Base-by-base conservation (phyloP, 2,329 filamentous ascomycete species). In the Nigrospora sphaerica region DNA sequence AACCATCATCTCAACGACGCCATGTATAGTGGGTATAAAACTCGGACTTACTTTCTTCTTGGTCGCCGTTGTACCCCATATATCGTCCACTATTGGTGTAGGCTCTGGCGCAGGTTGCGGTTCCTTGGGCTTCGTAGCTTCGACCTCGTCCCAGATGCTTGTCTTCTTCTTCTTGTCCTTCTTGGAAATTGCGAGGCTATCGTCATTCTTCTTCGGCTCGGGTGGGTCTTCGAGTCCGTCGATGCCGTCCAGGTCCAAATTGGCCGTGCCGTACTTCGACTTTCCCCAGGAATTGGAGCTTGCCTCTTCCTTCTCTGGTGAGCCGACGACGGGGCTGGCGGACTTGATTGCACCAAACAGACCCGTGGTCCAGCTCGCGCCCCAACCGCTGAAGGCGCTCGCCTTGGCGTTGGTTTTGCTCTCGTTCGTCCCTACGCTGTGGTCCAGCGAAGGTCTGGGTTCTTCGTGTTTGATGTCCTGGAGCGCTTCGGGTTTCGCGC, bases 401-500 rank as follows among this genome's bases (percentile, higher is more conserved):
- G 57, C 49, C 35, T 76, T 76, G 12, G 59, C 59, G 34, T 69
- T 6, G 63, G 62, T 19, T 68, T 65, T n/a, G 60, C 58, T 32
- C 66, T 70, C 23, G 23, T 28, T 28, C 23, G 7, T 28, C 23
- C 23, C 23, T 28, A 28, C 23, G 7, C 7, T 75, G 13, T 81
- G 58, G 50, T 82, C 77, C 6, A 81, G 59, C 46, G 78, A 77
- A 1, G 80, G 77, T n/a, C 68, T 72, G 23, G 66, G 59, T 46
- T 84, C 81, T 52, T 82, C 76, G 23, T 88, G 64, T 56, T 80
- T 85, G 53, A 89, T 80, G 28, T 88, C 83, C 39, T 86, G 74
- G 54, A 88, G 87, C 13, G 14, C 23, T 11, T 45, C 43, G 12
- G 58, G 52, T 34, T 63, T 57, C 37, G 62, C 66, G 23, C 54